Base-by-base conservation (phyloP, 768 basidiomycete genomes). In the Tricholoma furcatifolium region DNA sequence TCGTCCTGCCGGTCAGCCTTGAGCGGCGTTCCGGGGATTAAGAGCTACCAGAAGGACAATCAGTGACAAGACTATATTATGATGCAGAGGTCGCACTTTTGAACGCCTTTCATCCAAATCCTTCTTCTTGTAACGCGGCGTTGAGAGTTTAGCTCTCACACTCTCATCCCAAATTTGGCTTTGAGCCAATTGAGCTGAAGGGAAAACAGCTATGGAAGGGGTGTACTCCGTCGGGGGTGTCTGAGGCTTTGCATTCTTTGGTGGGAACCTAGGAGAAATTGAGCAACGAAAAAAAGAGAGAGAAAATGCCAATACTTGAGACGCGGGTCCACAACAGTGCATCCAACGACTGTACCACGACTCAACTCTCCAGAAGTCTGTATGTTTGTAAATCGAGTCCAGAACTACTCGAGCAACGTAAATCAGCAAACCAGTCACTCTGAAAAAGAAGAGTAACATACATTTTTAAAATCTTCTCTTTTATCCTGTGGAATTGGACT, bases 31-130 rank as follows among this genome's bases (percentile, higher is more conserved):
- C 95, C 95, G 5, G 95, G 96, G 6, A 94, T 70, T 35, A 59
- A 6, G 81, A 73, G 60, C 85, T 84, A 89, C 93, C 15, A 46
- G 30, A 43, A 15, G 21, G 17, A 35, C 43, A 46, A 21, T 30
- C 43, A 50, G 31, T 43, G 56, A 21, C 47, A 2, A 47, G 14
- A 27, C 18, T 14, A 30, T 18, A 12, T 40, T 40, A 31, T 20
- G 8, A 1, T 43, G 27, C 34, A 51, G 30, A 40, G 14, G 20
- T 54, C 65, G 50, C 62, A 90, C 94, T 72, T 88, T 79, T 9
- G 87, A 77, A 12, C 90, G 78, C 40, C 96, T 78, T n/a, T 82
- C 78, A 56, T 99, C 95, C 15, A 98, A 68, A 56, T 96, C 90
- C 60, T 86, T 85, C 69, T 93, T 93, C 66, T 82, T 85, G 68